phyloP scores from a whole-genome alignment of 169 alveolate species.

The Perkinsus chesapeaki region DNA sequence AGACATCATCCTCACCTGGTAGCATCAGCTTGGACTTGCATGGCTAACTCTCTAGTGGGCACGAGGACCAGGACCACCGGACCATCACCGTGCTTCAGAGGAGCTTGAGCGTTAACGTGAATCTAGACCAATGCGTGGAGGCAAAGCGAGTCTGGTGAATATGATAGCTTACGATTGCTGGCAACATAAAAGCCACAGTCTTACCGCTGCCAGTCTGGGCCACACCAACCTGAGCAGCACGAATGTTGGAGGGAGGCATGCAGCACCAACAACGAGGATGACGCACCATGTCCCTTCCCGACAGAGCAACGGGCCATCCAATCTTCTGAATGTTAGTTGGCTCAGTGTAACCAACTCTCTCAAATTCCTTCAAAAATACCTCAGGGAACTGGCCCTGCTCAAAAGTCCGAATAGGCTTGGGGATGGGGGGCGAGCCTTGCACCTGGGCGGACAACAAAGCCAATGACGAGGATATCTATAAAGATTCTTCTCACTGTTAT shows the following conservation, averaged over 20 bases:
- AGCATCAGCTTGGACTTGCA: constrained; percentile 40
- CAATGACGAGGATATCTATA: neutral
- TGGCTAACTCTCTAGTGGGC: constrained; percentile 52
- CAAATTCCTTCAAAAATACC: constrained; percentile 63
- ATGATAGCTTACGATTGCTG: constrained; percentile 58
- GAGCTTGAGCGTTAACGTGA: constrained; percentile 11
- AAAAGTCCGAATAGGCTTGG: constrained; percentile 77
- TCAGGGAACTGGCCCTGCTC: constrained; percentile 80
- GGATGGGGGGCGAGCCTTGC: constrained; percentile 42
- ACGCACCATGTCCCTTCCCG: constrained; percentile 92
- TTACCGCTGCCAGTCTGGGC: constrained; percentile 98
- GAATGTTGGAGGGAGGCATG: neutral
- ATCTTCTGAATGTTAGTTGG: constrained; percentile 89
- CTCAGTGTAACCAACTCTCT: constrained; percentile 52
- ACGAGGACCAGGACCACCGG: constrained; percentile 22
- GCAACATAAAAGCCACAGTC: constrained; percentile 92
- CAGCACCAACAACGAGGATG: constrained; percentile 33
- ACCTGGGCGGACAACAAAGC: neutral
- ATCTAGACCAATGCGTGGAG: neutral
- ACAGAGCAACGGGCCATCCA: constrained; percentile 89
- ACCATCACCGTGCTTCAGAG: constrained; percentile 12
- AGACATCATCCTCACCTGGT: neutral
- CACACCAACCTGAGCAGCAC: constrained; percentile 67
- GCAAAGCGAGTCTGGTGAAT: constrained; percentile 12
- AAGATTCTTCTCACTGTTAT: neutral